phyloP scores from a whole-genome alignment of 768 basidiomycete genomes.

The Boletus pseudopeckii region DNA sequence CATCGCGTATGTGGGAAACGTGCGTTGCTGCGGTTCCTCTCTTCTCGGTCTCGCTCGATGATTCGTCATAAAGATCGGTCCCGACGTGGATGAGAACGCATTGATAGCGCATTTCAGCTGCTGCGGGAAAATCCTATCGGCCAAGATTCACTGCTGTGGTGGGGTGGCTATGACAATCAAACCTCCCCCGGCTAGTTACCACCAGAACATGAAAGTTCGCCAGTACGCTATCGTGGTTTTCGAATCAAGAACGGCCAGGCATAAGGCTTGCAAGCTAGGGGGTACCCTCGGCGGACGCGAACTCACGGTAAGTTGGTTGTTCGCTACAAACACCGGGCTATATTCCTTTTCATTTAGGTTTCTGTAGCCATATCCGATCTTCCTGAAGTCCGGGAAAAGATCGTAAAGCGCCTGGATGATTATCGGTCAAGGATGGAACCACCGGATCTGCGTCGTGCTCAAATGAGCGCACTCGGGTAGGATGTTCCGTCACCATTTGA shows the following conservation, averaged over 20 bases:
- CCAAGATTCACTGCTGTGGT: slow-evolving; percentile 31
- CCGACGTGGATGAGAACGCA: slow-evolving; percentile 24
- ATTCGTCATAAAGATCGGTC: slow-evolving; percentile 30
- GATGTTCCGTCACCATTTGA: neutral
- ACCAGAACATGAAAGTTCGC: slow-evolving; percentile 39
- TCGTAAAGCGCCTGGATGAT: slow-evolving; percentile 22
- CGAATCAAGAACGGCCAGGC: slow-evolving; percentile 32
- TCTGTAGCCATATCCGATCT: slow-evolving; percentile 29
- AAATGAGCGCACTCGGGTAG: slow-evolving; percentile 23
- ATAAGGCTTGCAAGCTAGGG: slow-evolving; percentile 41
- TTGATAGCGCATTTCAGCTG: slow-evolving; percentile 21
- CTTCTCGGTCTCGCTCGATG: neutral
- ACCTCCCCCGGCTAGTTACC: slow-evolving; percentile 21
- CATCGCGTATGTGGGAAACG: slow-evolving; percentile 61
- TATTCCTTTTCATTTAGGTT: slow-evolving; percentile 18
- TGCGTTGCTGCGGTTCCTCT: slow-evolving; percentile 32
- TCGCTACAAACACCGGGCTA: neutral
- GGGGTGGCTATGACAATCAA: slow-evolving; percentile 29
- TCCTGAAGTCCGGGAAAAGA: slow-evolving; percentile 33
- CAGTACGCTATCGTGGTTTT: slow-evolving; percentile 56
- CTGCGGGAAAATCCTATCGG: slow-evolving; percentile 23
- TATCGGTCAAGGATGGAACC: slow-evolving; percentile 20
- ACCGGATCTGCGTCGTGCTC: slow-evolving; percentile 20
- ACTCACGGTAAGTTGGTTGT: slow-evolving; percentile 39
- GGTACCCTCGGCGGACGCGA: slow-evolving; percentile 37